phyloP scores from a whole-genome alignment of 148 eudicot species.

The Rhododendron ovatum region DNA sequence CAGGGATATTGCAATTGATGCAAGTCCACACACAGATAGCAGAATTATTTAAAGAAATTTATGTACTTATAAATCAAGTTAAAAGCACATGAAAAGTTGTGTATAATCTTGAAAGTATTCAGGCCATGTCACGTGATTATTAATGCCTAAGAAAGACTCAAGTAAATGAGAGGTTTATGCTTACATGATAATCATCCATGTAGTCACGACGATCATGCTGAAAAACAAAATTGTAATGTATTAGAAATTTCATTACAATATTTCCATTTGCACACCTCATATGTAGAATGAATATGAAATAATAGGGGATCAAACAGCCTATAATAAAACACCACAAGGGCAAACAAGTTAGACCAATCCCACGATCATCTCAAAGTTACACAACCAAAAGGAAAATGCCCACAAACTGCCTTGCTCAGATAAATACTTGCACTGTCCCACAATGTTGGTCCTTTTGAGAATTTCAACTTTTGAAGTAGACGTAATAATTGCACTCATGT shows the following conservation, averaged over 20 bases:
- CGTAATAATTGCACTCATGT: neutral
- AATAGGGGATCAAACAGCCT: neutral
- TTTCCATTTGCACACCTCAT: neutral
- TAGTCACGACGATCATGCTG: slow-evolving; percentile 15
- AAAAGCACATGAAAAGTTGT: neutral
- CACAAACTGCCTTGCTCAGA: neutral
- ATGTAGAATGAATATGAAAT: neutral
- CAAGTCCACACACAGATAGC: neutral
- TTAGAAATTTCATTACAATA: slow-evolving; percentile 5
- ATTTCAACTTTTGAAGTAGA: neutral
- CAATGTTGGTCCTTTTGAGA: neutral
- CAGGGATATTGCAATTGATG: neutral
- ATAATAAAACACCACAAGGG: neutral
- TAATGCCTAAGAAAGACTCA: neutral
- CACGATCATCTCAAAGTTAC: neutral
- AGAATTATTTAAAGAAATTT: neutral
- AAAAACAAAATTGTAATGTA: neutral
- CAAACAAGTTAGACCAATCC: neutral
- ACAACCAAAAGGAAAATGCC: neutral
- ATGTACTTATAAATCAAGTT: neutral
- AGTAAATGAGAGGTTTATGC: slow-evolving; percentile 12
- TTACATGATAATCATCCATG: slow-evolving; percentile 70
- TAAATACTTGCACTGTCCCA: neutral
- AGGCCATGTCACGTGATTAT: neutral
- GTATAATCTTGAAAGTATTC: neutral